Percentiles rank a stretch among this genome's conserved stretches.
phyloP scores from a whole-genome alignment of 129 eudicot genomes.

The Arctium lappa region DNA sequence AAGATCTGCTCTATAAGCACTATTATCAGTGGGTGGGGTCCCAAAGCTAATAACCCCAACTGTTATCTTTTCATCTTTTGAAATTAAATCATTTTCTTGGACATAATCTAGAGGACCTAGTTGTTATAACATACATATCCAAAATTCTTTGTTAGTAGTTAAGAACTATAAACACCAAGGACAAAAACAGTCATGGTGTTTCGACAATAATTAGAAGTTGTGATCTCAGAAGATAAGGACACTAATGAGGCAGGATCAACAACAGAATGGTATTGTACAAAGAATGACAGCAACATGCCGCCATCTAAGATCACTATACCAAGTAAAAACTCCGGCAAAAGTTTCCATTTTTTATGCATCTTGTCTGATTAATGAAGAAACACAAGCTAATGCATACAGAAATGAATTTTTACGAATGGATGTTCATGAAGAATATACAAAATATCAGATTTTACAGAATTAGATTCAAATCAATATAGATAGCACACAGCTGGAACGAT shows the following conservation, averaged over 20 bases:
- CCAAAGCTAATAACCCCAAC: constrained; percentile 7
- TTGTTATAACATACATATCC: constrained; percentile 14
- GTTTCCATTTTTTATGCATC: not conserved
- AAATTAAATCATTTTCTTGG: not conserved
- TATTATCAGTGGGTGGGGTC: constrained; percentile 23
- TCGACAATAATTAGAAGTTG: not conserved
- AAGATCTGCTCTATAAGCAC: constrained; percentile 20
- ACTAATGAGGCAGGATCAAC: not conserved
- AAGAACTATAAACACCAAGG: not conserved
- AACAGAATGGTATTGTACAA: not conserved
- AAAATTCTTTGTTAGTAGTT: not conserved
- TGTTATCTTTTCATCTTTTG: constrained; percentile 9
- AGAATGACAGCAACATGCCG: not conserved
- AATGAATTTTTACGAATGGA: not conserved
- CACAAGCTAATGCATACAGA: not conserved
- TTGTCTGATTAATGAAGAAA: not conserved
- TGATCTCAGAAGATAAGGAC: not conserved
- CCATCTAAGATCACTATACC: not conserved
- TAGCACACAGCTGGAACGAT: not conserved
- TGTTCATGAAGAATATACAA: not conserved
- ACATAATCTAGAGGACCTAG: constrained; percentile 11
- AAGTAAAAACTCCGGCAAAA: constrained; percentile 1
- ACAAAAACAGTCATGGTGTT: not conserved
- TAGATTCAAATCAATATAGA: not conserved
- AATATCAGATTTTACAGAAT: not conserved